Conservation (phyloP, 2,329 filamentous ascomycete species). For the Aspergillus thermomutatus region DNA sequence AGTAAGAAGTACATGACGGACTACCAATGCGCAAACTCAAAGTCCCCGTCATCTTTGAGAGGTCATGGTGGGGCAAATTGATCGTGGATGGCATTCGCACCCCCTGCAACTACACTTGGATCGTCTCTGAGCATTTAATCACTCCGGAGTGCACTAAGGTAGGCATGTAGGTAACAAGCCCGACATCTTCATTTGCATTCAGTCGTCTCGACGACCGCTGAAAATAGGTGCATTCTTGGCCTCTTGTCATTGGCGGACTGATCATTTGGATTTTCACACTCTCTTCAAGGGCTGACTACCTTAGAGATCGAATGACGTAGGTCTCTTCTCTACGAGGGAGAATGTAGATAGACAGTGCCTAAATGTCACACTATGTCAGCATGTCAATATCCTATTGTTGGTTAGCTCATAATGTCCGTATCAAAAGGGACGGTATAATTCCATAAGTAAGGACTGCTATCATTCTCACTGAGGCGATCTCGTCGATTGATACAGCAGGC, state of each 20-base stretch:
- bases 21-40: neutral
- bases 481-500: neutral
- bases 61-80: neutral
- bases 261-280: neutral
- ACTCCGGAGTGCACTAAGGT: neutral
- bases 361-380: too few species aligned
- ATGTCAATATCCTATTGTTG: neutral
- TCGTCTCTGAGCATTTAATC: neutral
- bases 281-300: neutral
- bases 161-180: neutral
- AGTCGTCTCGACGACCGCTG: neutral
- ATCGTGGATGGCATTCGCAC: neutral
- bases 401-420: neutral
- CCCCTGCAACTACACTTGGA: neutral
- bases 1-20: neutral
- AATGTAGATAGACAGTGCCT: too few species aligned
- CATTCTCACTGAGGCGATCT: too few species aligned
- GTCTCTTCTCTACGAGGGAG: neutral
- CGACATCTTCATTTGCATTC: neutral
- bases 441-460: neutral
- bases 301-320: neutral
- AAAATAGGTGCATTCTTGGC: neutral
- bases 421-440: too few species aligned
- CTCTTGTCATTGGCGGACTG: neutral
- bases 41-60: neutral